phyloP scores from a whole-genome alignment of 2,329 filamentous ascomycete genomes.

The Diaporthe ilicicola region DNA sequence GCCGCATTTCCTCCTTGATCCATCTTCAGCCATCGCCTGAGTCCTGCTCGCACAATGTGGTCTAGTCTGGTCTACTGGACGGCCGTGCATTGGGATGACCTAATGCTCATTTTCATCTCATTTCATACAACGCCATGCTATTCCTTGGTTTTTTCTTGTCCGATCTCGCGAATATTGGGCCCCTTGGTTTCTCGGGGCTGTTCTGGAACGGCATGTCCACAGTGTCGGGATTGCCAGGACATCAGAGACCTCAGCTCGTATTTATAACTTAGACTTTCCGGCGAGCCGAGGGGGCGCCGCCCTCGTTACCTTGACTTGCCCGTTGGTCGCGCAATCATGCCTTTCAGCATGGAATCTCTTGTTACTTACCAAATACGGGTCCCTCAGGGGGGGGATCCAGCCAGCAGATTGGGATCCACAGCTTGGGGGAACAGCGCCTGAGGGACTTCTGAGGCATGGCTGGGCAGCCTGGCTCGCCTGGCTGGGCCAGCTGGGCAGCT shows the following conservation, averaged over 20 bases:
- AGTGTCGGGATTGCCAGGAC: background rate
- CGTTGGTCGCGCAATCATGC: background rate
- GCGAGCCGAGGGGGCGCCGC: background rate
- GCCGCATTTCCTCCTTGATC: background rate
- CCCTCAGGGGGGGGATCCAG: constrained; percentile 22
- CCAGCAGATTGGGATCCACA: constrained; percentile 21
- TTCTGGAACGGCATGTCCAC: background rate
- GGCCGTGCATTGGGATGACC: background rate
- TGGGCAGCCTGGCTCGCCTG: background rate
- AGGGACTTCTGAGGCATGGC: background rate
- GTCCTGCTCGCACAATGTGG: background rate
- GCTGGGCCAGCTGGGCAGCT: background rate
- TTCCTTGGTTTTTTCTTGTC: background rate
- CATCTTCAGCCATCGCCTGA: background rate
- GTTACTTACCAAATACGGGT: constrained; percentile 5
- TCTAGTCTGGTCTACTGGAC: background rate
- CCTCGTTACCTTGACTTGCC: background rate
- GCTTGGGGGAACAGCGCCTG: background rate
- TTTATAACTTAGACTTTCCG: background rate
- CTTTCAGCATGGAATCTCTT: background rate
- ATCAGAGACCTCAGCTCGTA: background rate
- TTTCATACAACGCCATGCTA: background rate
- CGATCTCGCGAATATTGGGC: too few relatives aligned
- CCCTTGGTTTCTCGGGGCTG: too few relatives aligned
- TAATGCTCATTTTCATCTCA: background rate